Base-by-base conservation (phyloP, 805 yeast species). In the Kluyveromyces lactis region DNA sequence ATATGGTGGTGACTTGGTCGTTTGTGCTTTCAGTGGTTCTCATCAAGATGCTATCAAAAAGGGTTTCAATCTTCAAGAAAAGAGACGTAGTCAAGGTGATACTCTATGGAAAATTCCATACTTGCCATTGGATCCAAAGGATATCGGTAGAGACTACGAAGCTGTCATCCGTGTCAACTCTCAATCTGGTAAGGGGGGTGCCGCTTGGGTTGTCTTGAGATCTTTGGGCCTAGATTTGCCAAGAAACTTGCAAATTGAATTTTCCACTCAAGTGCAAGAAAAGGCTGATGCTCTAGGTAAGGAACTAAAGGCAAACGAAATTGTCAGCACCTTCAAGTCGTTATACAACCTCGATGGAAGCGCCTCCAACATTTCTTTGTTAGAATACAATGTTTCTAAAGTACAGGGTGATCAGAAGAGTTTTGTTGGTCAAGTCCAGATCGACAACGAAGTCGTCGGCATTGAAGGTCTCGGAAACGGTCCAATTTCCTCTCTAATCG, bases 171-270 rank as follows among this genome's bases (percentile, higher is more conserved):
- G 90, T 68, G 89, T 81, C 53, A 81, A 81, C 66, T 81, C 90
- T 17, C 90, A 81, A 65, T 78, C 86, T n/a, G 90, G 90, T 61
- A 81, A 81, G 62, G 90, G 90, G 56, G 90, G 90, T 62, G 86
- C 89, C 33, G 86, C 89, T 17, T 81, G 90, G 90, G 77, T 81
- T 41, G 71, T 81, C 46, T 72, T 79, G 54, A 71, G 84, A 63
- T 67, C 82, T 24, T 64, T 80, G 50, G 87, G 85, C 45, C 66
- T 81, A 49, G 90, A 81, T 55, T 65, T 81, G 46, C 90, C 90
- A 58, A 73, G 86, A 66, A 67, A 66, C 40, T 64, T 81, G 62
- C 90, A 81, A 66, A 75, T 81, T 41, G 71, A 71, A 42, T 81
- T 81, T 62, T 79, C 86, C 11, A 66, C 68, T 21, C 62, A 73